These are phyloP conservation scores for Phanerochaete carnosa DNA, from an alignment of 768 basidiomycete species.

Conservation along the genomic window DNA sequence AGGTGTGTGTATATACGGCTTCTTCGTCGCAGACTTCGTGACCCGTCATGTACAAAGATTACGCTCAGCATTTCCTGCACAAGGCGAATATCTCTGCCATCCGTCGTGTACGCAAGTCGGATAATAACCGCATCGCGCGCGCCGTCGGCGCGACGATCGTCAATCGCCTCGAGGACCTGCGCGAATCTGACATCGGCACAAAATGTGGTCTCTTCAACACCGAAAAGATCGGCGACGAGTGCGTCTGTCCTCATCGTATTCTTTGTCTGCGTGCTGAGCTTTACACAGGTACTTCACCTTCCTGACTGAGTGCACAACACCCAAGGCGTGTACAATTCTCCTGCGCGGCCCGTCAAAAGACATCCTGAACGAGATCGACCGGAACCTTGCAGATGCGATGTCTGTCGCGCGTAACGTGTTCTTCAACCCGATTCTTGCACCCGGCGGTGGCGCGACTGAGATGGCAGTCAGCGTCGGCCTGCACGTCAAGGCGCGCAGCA, in stretches of 20 bases:
- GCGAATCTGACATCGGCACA: constrained; percentile 89
- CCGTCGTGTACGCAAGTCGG: constrained; percentile 96
- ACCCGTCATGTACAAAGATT: constrained; percentile 46
- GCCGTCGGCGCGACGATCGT: constrained; percentile 96
- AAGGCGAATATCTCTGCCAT: constrained; percentile 90
- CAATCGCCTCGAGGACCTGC: constrained; percentile 91
- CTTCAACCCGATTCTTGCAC: constrained; percentile 91
- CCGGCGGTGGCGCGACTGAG: constrained; percentile 96
- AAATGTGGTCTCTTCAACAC: constrained; percentile 94
- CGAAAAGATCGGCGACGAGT: constrained; percentile 97
- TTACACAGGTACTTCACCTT: constrained; percentile 86
- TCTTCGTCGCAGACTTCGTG: background rate
- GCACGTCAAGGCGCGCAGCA: constrained; percentile 70
- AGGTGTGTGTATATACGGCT: constrained; percentile 46
- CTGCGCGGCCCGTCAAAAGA: constrained; percentile 98
- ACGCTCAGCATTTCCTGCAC: constrained; percentile 87
- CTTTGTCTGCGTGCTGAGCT: background rate
- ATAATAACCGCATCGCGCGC: constrained; percentile 97
- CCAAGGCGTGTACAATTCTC: constrained; percentile 97
- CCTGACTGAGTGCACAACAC: constrained; percentile 84
- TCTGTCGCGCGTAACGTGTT: constrained; percentile 95
- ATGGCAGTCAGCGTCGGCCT: constrained; percentile 95
- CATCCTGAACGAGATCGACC: constrained; percentile 96
- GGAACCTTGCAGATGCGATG: constrained; percentile 98
- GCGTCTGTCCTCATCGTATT: constrained; percentile 12